Evolutionary conservation across 768 basidiomycete genomes (phyloP).

Genomic region (Cantharellus anzutake): DNA sequence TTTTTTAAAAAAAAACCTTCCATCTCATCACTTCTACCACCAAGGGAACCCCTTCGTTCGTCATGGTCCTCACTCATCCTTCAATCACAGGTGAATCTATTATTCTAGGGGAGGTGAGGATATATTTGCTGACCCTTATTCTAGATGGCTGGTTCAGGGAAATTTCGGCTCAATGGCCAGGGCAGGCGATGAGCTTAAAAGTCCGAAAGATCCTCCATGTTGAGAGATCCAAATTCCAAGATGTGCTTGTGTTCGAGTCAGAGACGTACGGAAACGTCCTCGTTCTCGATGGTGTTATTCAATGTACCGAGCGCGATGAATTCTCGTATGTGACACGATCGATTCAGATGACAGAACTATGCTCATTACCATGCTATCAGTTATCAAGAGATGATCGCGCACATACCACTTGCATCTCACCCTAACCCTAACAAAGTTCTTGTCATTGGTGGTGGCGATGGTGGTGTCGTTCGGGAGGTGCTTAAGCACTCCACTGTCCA

Average conservation of each 20-base stretch:
- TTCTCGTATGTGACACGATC: constrained; percentile 57
- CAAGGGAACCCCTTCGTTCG: not conserved
- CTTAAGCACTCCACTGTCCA: constrained; percentile 86
- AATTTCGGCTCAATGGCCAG: constrained; percentile 89
- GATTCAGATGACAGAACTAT: not conserved
- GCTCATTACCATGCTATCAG: constrained; percentile 21
- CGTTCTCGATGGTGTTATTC: constrained; percentile 85
- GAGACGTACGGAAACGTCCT: constrained; percentile 96
- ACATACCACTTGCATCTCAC: constrained; percentile 89
- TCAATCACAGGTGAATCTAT: constrained; percentile 6
- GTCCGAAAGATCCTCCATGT: constrained; percentile 89
- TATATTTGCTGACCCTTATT: not conserved
- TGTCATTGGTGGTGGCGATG: constrained; percentile 96
- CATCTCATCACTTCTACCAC: not conserved
- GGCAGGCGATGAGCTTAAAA: constrained; percentile 92
- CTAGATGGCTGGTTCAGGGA: constrained; percentile 93
- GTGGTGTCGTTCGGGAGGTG: constrained; percentile 92
- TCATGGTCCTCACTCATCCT: constrained; percentile 8
- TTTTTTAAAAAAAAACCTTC: not conserved
- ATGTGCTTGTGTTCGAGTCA: constrained; percentile 92
- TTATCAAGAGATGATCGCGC: constrained; percentile 98
- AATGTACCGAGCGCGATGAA: constrained; percentile 96
- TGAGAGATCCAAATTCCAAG: constrained; percentile 87
- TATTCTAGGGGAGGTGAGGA: not conserved
- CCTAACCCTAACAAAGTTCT: constrained; percentile 92